Percentiles rank a stretch among this genome's conserved stretches.
phyloP scores from a whole-genome alignment of 1,139 yeast genomes.

The Sugiyamaella neomexicana region DNA sequence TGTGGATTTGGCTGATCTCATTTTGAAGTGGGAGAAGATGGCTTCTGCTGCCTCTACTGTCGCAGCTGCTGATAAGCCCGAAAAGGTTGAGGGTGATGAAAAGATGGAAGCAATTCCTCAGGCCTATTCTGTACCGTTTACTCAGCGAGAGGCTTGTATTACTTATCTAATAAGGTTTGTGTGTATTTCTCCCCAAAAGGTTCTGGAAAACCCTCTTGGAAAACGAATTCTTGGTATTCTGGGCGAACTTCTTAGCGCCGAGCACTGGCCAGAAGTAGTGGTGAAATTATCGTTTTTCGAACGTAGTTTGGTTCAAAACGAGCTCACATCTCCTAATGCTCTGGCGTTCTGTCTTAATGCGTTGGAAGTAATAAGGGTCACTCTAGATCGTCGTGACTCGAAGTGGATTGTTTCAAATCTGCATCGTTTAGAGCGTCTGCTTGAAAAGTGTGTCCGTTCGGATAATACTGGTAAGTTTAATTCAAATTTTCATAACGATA shows the following conservation, averaged over 20 bases:
- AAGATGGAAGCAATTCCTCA: slow-evolving; percentile 26
- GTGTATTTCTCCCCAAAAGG: slow-evolving; percentile 83
- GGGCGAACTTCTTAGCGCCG: slow-evolving; percentile 67
- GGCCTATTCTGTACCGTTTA: slow-evolving; percentile 63
- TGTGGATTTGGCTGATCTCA: slow-evolving; percentile 82
- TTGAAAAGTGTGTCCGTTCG: slow-evolving; percentile 80
- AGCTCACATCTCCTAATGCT: slow-evolving; percentile 57
- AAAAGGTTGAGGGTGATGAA: slow-evolving; percentile 12
- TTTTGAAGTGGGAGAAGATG: slow-evolving; percentile 76
- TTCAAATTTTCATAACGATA: neutral
- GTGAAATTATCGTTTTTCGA: slow-evolving; percentile 86
- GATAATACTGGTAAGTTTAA: slow-evolving; percentile 53
- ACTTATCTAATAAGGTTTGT: slow-evolving; percentile 86
- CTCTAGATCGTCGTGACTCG: slow-evolving; percentile 71
- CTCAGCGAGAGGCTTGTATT: slow-evolving; percentile 88
- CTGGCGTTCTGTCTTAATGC: slow-evolving; percentile 86
- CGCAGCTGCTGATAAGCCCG: slow-evolving; percentile 20
- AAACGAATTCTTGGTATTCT: slow-evolving; percentile 76
- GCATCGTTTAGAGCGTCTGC: slow-evolving; percentile 63
- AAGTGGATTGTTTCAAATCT: slow-evolving; percentile 77
- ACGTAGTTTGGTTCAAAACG: slow-evolving; percentile 76
- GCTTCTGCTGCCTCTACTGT: slow-evolving; percentile 24
- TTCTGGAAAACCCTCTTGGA: slow-evolving; percentile 81
- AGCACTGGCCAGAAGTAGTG: slow-evolving; percentile 82
- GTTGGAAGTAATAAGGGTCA: slow-evolving; percentile 83